Percentiles rank a stretch among this genome's conserved stretches.
phyloP scores from a whole-genome alignment of 2,329 filamentous ascomycete genomes.

The Microdochium paspali region DNA sequence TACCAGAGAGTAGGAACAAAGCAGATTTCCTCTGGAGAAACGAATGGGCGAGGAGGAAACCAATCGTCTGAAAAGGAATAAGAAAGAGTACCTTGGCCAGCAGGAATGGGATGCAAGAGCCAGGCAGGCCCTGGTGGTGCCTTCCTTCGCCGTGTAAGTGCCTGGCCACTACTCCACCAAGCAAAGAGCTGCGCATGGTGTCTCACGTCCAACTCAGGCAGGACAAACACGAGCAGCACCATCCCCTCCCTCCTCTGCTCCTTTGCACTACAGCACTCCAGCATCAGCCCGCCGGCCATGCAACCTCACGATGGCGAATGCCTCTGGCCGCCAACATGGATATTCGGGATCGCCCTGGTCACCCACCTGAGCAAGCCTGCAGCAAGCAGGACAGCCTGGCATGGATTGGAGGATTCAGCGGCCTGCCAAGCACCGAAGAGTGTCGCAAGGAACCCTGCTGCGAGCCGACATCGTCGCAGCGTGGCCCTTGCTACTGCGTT shows the following conservation, averaged over 20 bases:
- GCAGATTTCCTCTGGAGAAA: neutral
- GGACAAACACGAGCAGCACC: no score
- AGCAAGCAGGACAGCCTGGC: neutral
- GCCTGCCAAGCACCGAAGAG: neutral
- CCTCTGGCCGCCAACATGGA: neutral
- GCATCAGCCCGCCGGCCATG: neutral
- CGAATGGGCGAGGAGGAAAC: neutral
- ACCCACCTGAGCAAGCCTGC: neutral
- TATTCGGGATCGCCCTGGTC: neutral
- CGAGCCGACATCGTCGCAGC: neutral
- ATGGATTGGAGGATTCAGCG: neutral
- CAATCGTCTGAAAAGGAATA: neutral
- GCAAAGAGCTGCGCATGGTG: no score
- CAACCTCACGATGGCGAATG: neutral
- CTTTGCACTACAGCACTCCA: no score
- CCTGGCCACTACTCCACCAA: neutral
- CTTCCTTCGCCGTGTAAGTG: neutral
- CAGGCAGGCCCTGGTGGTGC: neutral
- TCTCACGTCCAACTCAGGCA: no score
- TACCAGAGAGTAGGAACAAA: neutral
- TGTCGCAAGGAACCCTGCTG: neutral
- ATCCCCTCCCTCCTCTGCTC: no score
- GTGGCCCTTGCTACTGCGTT: neutral
- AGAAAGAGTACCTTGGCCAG: neutral
- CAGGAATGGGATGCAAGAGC: neutral